A percentile compares a stretch with the other conserved stretches of the same genome.
Conservation (phyloP, 371 early-diverging fungal genomes). For the Saksenaea vasiformis region DNA sequence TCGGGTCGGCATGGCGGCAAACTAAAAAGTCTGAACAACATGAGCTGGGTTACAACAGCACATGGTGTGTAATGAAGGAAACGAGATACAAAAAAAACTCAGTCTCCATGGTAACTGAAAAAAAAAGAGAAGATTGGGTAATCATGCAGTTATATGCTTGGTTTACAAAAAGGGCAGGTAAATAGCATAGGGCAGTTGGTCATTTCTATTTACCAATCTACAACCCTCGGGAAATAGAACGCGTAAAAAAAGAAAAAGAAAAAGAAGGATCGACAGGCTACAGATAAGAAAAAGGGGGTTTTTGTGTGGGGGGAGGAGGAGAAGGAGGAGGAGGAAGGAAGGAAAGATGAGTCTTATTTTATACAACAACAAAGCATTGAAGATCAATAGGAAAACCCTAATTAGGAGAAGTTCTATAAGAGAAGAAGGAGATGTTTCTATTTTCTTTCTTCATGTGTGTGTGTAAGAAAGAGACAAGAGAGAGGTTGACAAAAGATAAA, state of each 20-base stretch:
- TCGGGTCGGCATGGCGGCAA: neutral
- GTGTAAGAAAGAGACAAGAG: too few relatives aligned
- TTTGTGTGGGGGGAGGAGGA: neutral
- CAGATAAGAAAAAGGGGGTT: neutral
- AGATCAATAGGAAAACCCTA: neutral
- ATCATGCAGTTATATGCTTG: too few relatives aligned
- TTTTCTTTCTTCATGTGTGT: neutral
- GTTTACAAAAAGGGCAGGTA: too few relatives aligned
- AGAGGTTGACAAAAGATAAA: slow-evolving; percentile 2
- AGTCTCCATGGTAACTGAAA: too few relatives aligned
- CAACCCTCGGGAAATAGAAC: neutral
- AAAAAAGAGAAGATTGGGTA: too few relatives aligned
- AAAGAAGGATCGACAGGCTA: neutral
- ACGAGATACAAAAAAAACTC: neutral
- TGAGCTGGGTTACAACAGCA: neutral
- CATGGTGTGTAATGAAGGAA: neutral
- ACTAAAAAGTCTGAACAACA: neutral
- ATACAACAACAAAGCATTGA: neutral
- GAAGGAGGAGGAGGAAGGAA: neutral
- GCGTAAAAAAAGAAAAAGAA: neutral
- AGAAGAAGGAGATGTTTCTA: neutral
- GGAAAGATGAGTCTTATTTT: neutral
- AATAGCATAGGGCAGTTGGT: too few relatives aligned
- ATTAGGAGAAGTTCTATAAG: neutral
- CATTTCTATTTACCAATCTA: neutral